Base-by-base conservation (phyloP, 2,329 filamentous ascomycete species). In the Coniochaeta sp. region DNA sequence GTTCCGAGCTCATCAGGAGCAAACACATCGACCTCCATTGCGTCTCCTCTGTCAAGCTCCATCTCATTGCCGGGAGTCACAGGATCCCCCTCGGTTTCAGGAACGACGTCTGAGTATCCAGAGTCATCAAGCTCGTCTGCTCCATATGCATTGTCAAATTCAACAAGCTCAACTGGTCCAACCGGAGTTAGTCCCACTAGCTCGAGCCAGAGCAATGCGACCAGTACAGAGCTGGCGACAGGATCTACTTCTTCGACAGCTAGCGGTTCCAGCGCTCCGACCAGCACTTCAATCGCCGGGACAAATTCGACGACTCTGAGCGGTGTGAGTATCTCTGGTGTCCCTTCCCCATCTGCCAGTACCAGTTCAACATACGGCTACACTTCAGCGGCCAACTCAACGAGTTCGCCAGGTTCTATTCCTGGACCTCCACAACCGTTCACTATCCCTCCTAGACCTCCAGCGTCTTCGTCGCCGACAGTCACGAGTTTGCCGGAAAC, bases 71-170 rank as follows among this genome's bases (percentile, higher is more conserved):
- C 38, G 18, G 20, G 22, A n/a, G 8, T 42, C 5, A 42, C 38
- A 3, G 12, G 22, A 14, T 14, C 38, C 6, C 8, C 18, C 22
- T 6, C 38, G 26, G 8, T 42, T 3, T 42, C 38, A 14, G 38
- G 38, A 24, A 42, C 38, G 10, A 14, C 20, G 3, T 42, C 38
- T 38, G 33, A 22, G 22, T 22, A 22, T 22, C 33, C 33, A 7
- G 38, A 42, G 18, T 42, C 47, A 16, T 35, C 47, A 32, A 20
- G 22, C 10, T 47, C 35, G 27, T 49, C 51, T 20, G 12, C 28
- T 27, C 52, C 51, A 13, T 55, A 48, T 51, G 31, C 51, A 20
- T 28, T 53, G 26, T 47, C 49, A 20, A 54, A 53, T 14, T 48
- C 53, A 9, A 52, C 45, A 7, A 48, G 32, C 49, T 16, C 33